Evolutionary conservation across 2,329 filamentous ascomycete species (phyloP), one percentile per base, ranked within the genome.

Genomic region (Aspergillus ochraceoroseus): DNA sequence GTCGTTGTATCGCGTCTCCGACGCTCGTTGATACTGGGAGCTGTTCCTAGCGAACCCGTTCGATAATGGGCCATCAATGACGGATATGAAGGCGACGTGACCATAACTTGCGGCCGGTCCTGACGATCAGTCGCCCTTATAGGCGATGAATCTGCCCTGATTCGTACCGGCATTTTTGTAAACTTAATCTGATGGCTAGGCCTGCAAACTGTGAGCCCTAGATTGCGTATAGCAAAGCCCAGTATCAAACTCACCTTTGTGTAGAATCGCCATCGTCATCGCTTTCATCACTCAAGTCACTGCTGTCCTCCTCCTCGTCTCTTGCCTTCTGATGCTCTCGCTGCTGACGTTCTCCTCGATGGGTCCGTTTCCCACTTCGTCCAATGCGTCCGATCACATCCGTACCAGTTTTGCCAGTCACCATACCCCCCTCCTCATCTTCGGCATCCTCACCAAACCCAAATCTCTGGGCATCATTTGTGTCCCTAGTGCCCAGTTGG

Each of bases 111-210:
- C 6, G 68, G 65, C 12, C 56, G 57, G 36, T 74, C 72, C 28
- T 58, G 59, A 19, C 57, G 63, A 46, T 69, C 66, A 19, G 65
- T 66, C 19, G 66, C 70, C 32, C 87, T 82, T 25, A 85, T 81
- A 3, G 90, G 90, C 32, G 90, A 95, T 0, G 89, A 95, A 7
- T 87, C 90, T 17, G 89, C 86, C 41, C 90, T 81, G 51, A 80
- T 81, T 19, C 89, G 79, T 29, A 95, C 76, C 1, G 92, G 90
- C 86, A 95, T 90, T 67, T 96, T 96, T 33, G 85, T 81, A 65
- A 98, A 98, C 59, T 90, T 89, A 62, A 96, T 95, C 62, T 94
- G 87, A 60, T 94, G 87, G 2, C 84, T 83, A 30, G 85, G 83
- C 38, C 84, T 74, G 35, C n/a, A 32, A 17, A 11, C 23, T 25